Evolutionary conservation across 441 rosid genomes (phyloP), one percentile per base, ranked within the genome.

Genomic region (Macaranga tanarius): DNA sequence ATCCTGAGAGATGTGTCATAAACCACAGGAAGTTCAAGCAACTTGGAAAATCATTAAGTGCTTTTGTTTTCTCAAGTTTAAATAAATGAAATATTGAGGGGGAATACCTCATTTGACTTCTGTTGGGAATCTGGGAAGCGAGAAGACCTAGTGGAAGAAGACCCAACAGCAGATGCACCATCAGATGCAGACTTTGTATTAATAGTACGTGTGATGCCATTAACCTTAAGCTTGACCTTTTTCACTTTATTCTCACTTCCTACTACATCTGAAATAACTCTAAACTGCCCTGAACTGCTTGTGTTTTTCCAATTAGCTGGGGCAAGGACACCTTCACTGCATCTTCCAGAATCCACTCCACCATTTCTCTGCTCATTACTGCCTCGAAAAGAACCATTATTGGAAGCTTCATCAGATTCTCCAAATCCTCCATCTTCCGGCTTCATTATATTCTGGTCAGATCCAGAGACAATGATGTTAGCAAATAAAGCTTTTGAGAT

Each of bases 301-400:
- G 77, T 73, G 70, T 70, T 77, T 83, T 83, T 91, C 94, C 91
- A 84, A 69, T 86, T 89, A 23, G 86, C 92, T 70, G 98, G 96
- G 62, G 96, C 89, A 71, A 95, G 94, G 12, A 82, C 82, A 77
- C 96, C 99, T 84, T 95, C 90, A 54, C 91, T 90, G 65, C 78
- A 80, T 75, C 92, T 82, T 78, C 76, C 86, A 17, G 88, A 85
- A 62, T 86, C 81, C 1, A 69, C 83, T 70, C 82, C 87, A 60
- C 85, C 74, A 57, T 70, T 88, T 73, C 85, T 85, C 74, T 81
- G 82, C 74, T 81, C 89, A 34, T 81, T 90, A 73, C 89, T 86
- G 55, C 86, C 90, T 72, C 82, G 91, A 55, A 86, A 90, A 62
- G 88, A 87, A 67, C 86, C 81, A 67, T 84, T 83, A 17, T 84